Evolutionary conservation across 345 rosid species (phyloP).

Genomic region (Triadica sebifera): DNA sequence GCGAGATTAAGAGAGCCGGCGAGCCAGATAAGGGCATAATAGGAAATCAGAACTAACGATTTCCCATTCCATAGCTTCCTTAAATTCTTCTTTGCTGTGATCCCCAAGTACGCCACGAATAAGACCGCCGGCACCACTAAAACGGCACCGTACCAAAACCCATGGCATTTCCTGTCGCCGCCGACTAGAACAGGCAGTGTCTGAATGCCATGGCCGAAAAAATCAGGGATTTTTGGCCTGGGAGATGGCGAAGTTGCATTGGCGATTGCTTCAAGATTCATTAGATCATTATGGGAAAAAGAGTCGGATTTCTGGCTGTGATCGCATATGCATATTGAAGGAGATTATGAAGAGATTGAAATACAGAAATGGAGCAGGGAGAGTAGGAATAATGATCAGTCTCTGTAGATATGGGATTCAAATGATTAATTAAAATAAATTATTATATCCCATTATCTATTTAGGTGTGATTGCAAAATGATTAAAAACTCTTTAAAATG

Average conservation of each 20-base stretch:
- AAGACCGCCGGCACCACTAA: conserved; percentile 37
- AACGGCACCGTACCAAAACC: conserved; percentile 31
- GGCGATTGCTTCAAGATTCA: conserved; percentile 11
- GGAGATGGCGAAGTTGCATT: conserved; percentile 13
- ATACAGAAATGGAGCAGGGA: no score
- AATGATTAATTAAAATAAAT: no score
- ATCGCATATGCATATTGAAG: neutral
- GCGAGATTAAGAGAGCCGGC: conserved; percentile 49
- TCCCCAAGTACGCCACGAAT: conserved; percentile 48
- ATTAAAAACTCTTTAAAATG: no score
- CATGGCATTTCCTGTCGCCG: conserved; percentile 35
- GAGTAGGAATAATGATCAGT: no score
- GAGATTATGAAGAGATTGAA: neutral
- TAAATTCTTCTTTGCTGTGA: conserved; percentile 48
- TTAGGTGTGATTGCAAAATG: no score
- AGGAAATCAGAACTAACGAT: conserved; percentile 48
- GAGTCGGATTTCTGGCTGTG: neutral
- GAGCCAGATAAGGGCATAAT: conserved; percentile 53
- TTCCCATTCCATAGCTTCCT: conserved; percentile 46
- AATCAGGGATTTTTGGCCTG: conserved; percentile 6
- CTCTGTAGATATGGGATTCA: no score
- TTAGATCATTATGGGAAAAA: conserved; percentile 34
- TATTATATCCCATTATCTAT: no score
- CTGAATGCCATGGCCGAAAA: neutral
- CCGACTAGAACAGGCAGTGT: neutral